Conservation (phyloP, 1,139 yeast genomes). For the Casaregolazyma suthepensis region DNA sequence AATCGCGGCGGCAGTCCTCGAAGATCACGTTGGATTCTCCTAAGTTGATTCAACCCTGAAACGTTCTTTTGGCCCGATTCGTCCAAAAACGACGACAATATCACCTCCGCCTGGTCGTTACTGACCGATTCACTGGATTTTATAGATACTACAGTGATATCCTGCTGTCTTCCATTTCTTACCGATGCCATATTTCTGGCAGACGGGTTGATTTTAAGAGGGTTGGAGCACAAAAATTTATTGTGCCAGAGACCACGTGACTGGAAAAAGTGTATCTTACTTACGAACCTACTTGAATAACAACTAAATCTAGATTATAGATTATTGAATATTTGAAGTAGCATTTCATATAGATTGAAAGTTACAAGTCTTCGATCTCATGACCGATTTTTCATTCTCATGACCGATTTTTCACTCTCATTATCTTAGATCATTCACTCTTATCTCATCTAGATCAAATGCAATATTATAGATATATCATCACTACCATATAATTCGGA, state of each 20-base stretch:
- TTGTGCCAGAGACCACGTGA: neutral
- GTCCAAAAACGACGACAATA: constrained; percentile 14
- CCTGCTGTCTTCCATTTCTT: constrained; percentile 14
- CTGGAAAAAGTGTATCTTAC: neutral
- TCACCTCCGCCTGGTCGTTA: constrained; percentile 31
- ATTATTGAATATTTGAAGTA: too few relatives aligned
- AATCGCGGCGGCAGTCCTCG: constrained; percentile 61
- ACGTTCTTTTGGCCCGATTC: constrained; percentile 16
- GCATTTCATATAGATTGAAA: too few relatives aligned
- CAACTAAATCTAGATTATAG: too few relatives aligned
- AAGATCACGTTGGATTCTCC: constrained; percentile 62
- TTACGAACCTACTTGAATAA: too few relatives aligned
- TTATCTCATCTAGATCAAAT: too few relatives aligned
- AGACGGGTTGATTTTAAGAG: neutral
- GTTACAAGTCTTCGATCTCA: too few relatives aligned
- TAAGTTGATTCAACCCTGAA: constrained; percentile 50
- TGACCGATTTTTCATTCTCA: too few relatives aligned
- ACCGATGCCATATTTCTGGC: constrained; percentile 9
- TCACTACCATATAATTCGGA: too few relatives aligned
- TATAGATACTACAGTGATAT: constrained; percentile 27
- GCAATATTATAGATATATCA: too few relatives aligned
- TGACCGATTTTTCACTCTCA: too few relatives aligned
- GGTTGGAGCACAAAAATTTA: neutral
- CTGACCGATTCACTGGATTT: constrained; percentile 25
- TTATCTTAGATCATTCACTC: too few relatives aligned